Evolutionary conservation across 1,284 basidiomycete genomes (phyloP).

Genomic region (Cerrena zonata): DNA sequence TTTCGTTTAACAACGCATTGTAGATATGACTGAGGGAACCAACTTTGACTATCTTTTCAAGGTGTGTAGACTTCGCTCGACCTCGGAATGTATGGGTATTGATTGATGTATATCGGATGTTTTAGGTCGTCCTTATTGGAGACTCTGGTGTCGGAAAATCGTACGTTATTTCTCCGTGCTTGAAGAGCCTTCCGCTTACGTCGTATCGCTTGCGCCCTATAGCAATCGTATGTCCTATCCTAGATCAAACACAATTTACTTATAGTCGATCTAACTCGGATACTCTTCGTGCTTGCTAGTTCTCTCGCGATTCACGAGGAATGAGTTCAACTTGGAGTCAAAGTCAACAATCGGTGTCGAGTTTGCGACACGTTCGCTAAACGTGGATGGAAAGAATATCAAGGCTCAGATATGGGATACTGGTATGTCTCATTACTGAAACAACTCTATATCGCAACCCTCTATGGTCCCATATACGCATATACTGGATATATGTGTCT

Average conservation of each 20-base stretch:
- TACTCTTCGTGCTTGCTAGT: conserved; percentile 36
- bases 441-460: not conserved
- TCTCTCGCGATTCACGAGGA: conserved; percentile 94
- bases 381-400: conserved; percentile 92
- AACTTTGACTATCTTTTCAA: conserved; percentile 96
- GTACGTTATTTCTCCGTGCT: conserved; percentile 41
- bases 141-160: conserved; percentile 99
- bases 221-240: conserved; percentile 33
- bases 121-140: conserved; percentile 88
- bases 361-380: conserved; percentile 94
- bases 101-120: not conserved
- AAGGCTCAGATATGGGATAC: conserved; percentile 99
- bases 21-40: conserved; percentile 76
- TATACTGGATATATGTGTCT: not conserved
- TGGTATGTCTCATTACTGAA: conserved; percentile 43
- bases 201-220: conserved; percentile 4
- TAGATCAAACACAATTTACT: too few relatives aligned
- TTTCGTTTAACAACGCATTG: conserved; percentile 1
- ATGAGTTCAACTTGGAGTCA: conserved; percentile 98
- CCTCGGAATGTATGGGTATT: not conserved
- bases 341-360: conserved; percentile 99
- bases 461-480: too few relatives aligned
- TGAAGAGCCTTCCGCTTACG: not conserved
- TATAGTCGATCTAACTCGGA: too few relatives aligned
- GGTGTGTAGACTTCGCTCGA: conserved; percentile 38